These are phyloP conservation scores for Hypoxylon sp. DNA, from an alignment of 2,329 filamentous ascomycete species.

Conservation along the genomic window DNA sequence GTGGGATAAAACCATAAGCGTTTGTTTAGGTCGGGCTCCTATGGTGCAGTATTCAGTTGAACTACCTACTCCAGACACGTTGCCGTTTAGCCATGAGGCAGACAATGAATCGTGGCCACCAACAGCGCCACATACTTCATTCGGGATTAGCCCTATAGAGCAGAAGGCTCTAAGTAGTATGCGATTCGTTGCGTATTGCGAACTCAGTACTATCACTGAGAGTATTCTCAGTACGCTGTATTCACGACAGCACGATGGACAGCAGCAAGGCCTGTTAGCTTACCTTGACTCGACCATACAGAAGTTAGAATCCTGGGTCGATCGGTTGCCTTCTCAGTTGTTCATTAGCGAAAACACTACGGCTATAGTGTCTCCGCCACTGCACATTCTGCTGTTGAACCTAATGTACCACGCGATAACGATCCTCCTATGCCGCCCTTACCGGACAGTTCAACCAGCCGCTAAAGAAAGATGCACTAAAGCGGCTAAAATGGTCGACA, in stretches of 20 bases:
- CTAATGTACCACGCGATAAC: constrained; percentile 22
- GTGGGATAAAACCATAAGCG: constrained; percentile 29
- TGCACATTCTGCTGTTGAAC: constrained; percentile 21
- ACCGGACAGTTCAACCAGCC: constrained; percentile 15
- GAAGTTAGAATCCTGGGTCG: constrained; percentile 9
- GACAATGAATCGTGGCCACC: constrained; percentile 15
- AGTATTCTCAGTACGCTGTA: constrained; percentile 17
- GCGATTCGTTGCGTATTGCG: constrained; percentile 19
- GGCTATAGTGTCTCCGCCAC: constrained; percentile 21
- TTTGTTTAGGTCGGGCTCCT: constrained; percentile 16
- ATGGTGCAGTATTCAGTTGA: constrained; percentile 13
- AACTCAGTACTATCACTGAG: constrained; percentile 17
- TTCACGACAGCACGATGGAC: constrained; percentile 11
- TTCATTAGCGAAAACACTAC: constrained; percentile 15
- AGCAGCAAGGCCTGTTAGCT: constrained; percentile 8
- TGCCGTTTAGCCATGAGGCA: constrained; percentile 9
- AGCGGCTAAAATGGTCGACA: constrained; percentile 16
- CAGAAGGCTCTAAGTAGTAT: constrained; percentile 21
- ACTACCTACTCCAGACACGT: constrained; percentile 10
- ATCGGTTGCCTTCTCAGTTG: constrained; percentile 10
- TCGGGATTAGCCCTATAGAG: constrained; percentile 10
- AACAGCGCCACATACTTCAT: neutral
- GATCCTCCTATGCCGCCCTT: constrained; percentile 20
- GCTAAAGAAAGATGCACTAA: constrained; percentile 16
- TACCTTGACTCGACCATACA: constrained; percentile 14